These are phyloP conservation scores for Bothriochloa decipiens DNA, from an alignment of 176 grass and related monocot species.

Conservation along the genomic window DNA sequence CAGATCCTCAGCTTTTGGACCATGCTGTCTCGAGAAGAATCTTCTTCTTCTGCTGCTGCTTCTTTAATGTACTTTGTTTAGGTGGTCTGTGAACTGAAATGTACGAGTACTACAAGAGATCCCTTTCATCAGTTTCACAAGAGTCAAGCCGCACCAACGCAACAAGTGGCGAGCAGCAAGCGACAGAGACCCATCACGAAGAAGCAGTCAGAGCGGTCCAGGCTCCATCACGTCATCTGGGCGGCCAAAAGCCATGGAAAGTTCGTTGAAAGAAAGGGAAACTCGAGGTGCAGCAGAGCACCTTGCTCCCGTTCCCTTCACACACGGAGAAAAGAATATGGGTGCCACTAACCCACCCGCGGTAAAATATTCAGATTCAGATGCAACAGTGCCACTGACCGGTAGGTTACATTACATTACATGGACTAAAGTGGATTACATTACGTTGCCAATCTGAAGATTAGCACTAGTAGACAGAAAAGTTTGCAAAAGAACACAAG, in stretches of 20 bases:
- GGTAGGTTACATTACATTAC: neutral
- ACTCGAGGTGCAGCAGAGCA: neutral
- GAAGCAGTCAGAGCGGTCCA: neutral
- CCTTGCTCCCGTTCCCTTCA: constrained; percentile 5
- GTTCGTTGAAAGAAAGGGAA: neutral
- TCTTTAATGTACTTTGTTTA: constrained; percentile 8
- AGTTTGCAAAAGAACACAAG: neutral
- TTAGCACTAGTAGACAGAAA: neutral
- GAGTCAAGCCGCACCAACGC: constrained; percentile 1
- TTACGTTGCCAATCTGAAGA: neutral
- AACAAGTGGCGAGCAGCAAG: constrained; percentile 28
- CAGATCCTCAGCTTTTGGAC: constrained; percentile 26
- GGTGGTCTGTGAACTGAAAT: too few species aligned
- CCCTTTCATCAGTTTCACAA: constrained; percentile 23
- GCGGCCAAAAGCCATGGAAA: constrained; percentile 9
- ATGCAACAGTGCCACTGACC: neutral
- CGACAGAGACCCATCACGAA: neutral
- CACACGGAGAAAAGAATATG: neutral
- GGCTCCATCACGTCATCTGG: neutral
- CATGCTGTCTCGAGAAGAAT: constrained; percentile 31
- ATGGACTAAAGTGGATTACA: neutral
- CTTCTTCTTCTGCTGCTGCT: too few species aligned
- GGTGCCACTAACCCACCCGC: neutral
- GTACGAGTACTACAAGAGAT: neutral
- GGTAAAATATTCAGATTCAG: neutral